These are phyloP conservation scores for Phtheirospermum japonicum DNA, from an alignment of 257 asterid genomes.

Conservation along the genomic window DNA sequence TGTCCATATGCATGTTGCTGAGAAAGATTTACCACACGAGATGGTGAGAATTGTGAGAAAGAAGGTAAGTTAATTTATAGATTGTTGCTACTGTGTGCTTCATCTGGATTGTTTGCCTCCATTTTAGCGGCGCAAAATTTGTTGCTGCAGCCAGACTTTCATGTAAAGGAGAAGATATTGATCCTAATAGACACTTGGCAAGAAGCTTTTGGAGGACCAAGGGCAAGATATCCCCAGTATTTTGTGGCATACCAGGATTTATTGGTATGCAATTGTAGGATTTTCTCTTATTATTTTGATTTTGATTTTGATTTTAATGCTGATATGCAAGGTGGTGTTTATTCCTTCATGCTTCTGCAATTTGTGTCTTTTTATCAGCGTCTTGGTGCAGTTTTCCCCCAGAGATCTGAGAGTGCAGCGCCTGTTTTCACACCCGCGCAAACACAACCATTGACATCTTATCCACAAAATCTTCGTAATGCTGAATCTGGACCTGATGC, in stretches of 20 bases:
- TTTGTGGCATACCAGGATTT: conserved; percentile 94
- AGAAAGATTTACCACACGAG: conserved; percentile 69
- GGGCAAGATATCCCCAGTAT: conserved; percentile 89
- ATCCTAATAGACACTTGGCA: conserved; percentile 98
- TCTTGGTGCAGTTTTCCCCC: conserved; percentile 96
- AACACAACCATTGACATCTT: conserved; percentile 82
- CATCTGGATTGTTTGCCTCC: conserved; percentile 16
- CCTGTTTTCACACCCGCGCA: conserved; percentile 95
- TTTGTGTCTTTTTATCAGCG: conserved; percentile 59
- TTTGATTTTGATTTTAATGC: conserved; percentile 18
- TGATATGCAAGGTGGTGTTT: conserved; percentile 18
- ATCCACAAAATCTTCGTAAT: conserved; percentile 79
- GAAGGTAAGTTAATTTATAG: conserved; percentile 52
- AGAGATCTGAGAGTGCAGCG: conserved; percentile 79
- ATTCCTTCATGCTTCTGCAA: conserved; percentile 20
- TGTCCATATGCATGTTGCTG: conserved; percentile 80
- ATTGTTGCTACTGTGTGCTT: conserved; percentile 11
- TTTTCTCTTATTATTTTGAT: conserved; percentile 22
- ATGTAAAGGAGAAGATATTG: conserved; percentile 95
- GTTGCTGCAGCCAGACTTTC: conserved; percentile 87
- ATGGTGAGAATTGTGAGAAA: conserved; percentile 73
- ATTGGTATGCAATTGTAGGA: conserved; percentile 49
- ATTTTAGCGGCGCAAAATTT: conserved; percentile 28
- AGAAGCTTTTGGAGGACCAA: conserved; percentile 99
- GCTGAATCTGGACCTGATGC: conserved; percentile 61